phyloP scores from a whole-genome alignment of 1,284 basidiomycete species.

The Rhodotorula sp. region DNA sequence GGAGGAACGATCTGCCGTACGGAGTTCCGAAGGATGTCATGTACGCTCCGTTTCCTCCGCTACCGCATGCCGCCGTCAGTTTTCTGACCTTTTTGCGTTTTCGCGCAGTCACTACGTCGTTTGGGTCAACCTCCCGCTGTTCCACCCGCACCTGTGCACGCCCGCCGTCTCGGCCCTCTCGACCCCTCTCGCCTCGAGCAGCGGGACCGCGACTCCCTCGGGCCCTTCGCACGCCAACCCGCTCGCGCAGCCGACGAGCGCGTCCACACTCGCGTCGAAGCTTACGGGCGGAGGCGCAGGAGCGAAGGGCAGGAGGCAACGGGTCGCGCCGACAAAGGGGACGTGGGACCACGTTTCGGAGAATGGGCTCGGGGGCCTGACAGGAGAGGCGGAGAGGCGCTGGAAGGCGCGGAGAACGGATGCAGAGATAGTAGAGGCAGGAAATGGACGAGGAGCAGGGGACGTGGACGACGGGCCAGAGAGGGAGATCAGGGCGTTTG shows the following conservation, averaged over 20 bases:
- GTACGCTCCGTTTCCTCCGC: conserved; percentile 1
- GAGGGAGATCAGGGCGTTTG: conserved; percentile 60
- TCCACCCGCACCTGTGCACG: conserved; percentile 54
- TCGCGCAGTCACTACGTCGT: conserved; percentile 61
- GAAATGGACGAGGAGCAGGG: conserved; percentile 53
- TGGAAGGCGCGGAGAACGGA: background rate
- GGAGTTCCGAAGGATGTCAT: conserved; percentile 13
- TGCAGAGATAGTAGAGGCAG: background rate
- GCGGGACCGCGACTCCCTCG: conserved; percentile 15
- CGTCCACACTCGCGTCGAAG: background rate
- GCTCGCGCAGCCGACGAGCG: background rate
- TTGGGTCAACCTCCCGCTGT: conserved; percentile 71
- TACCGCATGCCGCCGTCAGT: rapidly evolving
- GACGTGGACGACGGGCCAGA: conserved; percentile 59
- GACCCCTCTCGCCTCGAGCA: conserved; percentile 9
- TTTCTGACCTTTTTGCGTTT: background rate
- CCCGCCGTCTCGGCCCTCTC: conserved; percentile 3
- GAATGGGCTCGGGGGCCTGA: conserved; percentile 71
- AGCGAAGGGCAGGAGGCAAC: background rate
- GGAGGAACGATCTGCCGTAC: conserved; percentile 34
- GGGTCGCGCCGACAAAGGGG: conserved; percentile 16
- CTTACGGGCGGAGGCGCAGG: background rate
- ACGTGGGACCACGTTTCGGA: conserved; percentile 39
- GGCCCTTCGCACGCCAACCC: conserved; percentile 6
- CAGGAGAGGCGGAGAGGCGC: conserved; percentile 58